Percentiles rank a stretch among this genome's conserved stretches.
These are phyloP conservation scores for Aphanoascus verrucosus DNA, from an alignment of 2,329 filamentous ascomycete genomes.

Conservation along the genomic window DNA sequence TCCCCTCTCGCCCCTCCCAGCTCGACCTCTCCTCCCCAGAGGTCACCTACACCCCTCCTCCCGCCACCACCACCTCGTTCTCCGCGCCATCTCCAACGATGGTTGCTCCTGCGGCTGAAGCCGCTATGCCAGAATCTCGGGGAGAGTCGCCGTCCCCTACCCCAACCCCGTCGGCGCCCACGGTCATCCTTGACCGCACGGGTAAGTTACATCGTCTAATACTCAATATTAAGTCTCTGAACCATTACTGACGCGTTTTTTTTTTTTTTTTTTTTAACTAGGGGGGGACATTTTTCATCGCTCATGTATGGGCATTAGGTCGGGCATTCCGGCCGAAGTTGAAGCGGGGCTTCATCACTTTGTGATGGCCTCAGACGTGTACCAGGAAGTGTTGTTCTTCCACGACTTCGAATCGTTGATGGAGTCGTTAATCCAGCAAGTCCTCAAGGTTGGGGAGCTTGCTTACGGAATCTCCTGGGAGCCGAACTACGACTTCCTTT, in stretches of 20 bases:
- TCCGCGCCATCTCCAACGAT: background rate
- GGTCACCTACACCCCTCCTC: background rate
- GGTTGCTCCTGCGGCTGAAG: constrained; percentile 8
- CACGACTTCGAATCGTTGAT: constrained; percentile 81
- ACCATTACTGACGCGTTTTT: constrained; percentile 4
- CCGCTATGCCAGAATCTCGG: constrained; percentile 1
- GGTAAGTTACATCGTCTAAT: background rate
- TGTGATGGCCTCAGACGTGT: constrained; percentile 88
- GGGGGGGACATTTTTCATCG: constrained; percentile 68
- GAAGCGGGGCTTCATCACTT: constrained; percentile 89
- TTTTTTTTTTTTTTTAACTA: constrained; percentile 1
- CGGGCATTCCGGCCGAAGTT: constrained; percentile 67
- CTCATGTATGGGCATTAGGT: constrained; percentile 72
- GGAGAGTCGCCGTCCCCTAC: constrained; percentile 6
- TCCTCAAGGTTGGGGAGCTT: constrained; percentile 63
- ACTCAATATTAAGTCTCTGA: background rate
- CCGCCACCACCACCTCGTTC: background rate
- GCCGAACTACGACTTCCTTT: constrained; percentile 55
- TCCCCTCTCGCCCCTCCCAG: background rate
- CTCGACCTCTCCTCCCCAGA: background rate
- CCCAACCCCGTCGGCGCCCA: background rate
- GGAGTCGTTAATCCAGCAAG: constrained; percentile 77
- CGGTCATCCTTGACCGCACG: constrained; percentile 1
- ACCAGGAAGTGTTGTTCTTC: constrained; percentile 91
- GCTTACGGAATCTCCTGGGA: constrained; percentile 78